Evolutionary conservation across 2,329 filamentous ascomycete species (phyloP).

Genomic region (Fusarium sp.): DNA sequence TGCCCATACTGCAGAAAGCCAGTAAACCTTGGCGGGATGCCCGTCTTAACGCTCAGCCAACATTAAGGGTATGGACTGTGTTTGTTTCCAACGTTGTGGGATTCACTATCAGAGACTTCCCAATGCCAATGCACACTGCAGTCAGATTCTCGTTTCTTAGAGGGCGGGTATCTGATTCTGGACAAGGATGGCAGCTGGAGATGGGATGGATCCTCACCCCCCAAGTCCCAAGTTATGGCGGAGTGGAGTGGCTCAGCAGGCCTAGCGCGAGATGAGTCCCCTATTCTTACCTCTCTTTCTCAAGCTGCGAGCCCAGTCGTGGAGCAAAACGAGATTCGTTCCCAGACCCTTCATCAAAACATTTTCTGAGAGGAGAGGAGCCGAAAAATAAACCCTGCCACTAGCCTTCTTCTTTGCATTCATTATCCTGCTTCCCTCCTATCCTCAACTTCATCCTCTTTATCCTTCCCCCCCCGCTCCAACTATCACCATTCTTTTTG

Average conservation of each 20-base stretch:
- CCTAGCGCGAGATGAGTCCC: constrained; percentile 50
- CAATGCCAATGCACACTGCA: constrained; percentile 10
- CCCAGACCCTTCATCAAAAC: constrained; percentile 49
- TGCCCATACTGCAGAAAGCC: constrained; percentile 17
- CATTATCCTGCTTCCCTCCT: constrained; percentile 45
- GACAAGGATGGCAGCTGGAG: constrained; percentile 39
- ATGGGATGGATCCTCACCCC: constrained; percentile 46
- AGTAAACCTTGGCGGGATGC: constrained; percentile 35
- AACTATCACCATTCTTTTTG: constrained; percentile 50
- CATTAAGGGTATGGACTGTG: constrained; percentile 1
- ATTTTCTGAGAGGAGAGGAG: constrained; percentile 39
- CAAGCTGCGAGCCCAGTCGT: constrained; percentile 43
- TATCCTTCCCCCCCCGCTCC: constrained; percentile 37
- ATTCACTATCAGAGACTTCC: constrained; percentile 9
- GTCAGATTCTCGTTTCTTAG: constrained; percentile 31
- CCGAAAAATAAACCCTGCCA: constrained; percentile 43
- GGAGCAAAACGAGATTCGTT: constrained; percentile 47
- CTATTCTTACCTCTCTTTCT: constrained; percentile 47
- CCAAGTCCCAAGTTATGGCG: constrained; percentile 44
- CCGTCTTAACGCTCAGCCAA: constrained; percentile 27
- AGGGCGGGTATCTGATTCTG: constrained; percentile 26
- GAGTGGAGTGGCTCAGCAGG: constrained; percentile 51
- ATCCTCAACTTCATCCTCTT: constrained; percentile 42
- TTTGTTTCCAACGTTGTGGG: not conserved
- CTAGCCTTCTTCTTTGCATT: constrained; percentile 44